Base-by-base conservation (phyloP, 805 yeast species). In the Candida loeiensis region DNA sequence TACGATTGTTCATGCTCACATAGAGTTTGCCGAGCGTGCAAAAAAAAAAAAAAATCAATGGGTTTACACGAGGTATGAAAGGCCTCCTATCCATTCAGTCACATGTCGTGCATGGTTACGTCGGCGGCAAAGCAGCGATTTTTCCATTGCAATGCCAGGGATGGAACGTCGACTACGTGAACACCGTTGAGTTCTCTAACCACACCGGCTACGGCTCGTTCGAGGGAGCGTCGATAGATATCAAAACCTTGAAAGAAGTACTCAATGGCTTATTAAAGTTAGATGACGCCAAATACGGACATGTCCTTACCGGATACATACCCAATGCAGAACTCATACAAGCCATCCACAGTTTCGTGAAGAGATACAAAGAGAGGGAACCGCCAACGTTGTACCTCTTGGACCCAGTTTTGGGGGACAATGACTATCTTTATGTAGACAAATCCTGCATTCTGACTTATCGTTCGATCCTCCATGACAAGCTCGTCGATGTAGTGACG, bases 351-450 rank as follows among this genome's bases (percentile, higher is more conserved):
- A 55, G 61, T 13, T 58, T 66, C 36, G 63, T 72, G 14, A 48
- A 48, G 14, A 50, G 58, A 21, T 49, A 72, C 22, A 78, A 75
- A 48, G 35, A 21, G 6, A 37, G 41, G 6, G 54, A 61, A 27
- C 62, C 72, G 0, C 43, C 55, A 0, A 43, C 69, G 4, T 37
- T 75, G 4, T 81, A 87, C 77, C 59, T 84, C 17, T 59, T 84
- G 46, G 93, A 84, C 51, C 91, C 93, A 1, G 90, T 84, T 0
- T 76, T 84, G 80, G 93, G 93, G 1, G 93, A 84, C 54, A 85
- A 82, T 50, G 86, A 86, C 17, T 71, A 73, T 43, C 47, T 84
- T 16, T 84, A 84, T 48, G 93, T 84, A 3, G 74, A 76, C 39
- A 56, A 66, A 45, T 62, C 58, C 6, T 61, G 76, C 38, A 73